Evolutionary conservation across 176 grass and related monocot species (phyloP).

Genomic region (Thinopyrum elongatum): DNA sequence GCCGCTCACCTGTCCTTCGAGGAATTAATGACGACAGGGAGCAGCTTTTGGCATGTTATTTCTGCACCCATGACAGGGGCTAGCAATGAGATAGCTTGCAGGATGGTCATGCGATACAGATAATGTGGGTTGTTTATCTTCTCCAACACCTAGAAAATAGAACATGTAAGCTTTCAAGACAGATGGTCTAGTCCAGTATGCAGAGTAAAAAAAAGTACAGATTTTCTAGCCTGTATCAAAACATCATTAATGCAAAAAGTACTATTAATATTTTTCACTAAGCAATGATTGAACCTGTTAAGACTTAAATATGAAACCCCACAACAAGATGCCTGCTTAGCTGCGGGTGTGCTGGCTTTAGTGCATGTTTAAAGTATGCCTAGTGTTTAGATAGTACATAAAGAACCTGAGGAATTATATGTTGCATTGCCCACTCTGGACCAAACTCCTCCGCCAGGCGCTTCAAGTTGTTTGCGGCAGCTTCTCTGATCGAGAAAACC

Average conservation of each 20-base stretch:
- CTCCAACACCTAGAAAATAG: constrained; percentile 63
- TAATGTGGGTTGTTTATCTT: constrained; percentile 96
- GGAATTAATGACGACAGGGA: constrained; percentile 75
- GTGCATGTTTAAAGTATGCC: not conserved
- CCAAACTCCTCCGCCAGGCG: constrained; percentile 91
- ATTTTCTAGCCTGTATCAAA: not conserved
- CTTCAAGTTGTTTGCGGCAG: constrained; percentile 92
- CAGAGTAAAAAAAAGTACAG: not conserved
- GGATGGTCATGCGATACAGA: constrained; percentile 83
- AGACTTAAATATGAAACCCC: not conserved
- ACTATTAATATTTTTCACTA: not conserved
- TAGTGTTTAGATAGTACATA: not conserved
- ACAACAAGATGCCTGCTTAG: not conserved
- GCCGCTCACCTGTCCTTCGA: constrained; percentile 79
- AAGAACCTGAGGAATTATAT: constrained; percentile 87
- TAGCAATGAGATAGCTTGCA: constrained; percentile 77
- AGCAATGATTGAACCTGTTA: not conserved
- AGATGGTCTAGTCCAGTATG: not conserved
- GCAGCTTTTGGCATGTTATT: constrained; percentile 79
- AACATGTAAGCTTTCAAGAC: constrained; percentile 22
- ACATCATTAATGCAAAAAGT: not conserved
- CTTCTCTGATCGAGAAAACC: constrained; percentile 96
- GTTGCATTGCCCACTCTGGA: constrained; percentile 94
- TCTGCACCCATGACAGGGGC: constrained; percentile 90
- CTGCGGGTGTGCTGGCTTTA: not conserved